Conservation (phyloP, 208 protist species). For the Phytomonas francai region DNA sequence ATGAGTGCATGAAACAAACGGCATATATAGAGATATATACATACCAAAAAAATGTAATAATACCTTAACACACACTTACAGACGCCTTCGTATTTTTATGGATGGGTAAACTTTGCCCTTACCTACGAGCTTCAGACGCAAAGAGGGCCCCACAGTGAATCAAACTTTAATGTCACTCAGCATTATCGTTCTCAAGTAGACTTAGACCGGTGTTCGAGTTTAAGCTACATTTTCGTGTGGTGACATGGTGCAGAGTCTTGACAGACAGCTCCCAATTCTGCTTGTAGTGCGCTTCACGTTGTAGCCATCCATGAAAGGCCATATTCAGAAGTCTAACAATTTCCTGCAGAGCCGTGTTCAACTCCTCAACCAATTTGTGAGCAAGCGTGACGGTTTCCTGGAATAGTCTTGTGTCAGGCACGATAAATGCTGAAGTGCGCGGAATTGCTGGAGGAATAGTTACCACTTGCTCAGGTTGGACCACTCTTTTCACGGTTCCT, state of each 20-base stretch:
- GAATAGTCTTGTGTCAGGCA: conserved; percentile 39
- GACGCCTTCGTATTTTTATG: neutral
- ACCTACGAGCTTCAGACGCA: neutral
- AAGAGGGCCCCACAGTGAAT: neutral
- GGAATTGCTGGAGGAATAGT: neutral
- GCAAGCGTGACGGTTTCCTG: conserved; percentile 53
- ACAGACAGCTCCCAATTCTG: conserved; percentile 57
- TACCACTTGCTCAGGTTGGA: neutral
- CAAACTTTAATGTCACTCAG: neutral
- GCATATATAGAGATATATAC: neutral
- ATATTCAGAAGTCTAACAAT: conserved; percentile 32
- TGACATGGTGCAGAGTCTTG: conserved; percentile 20
- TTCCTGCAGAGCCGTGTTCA: conserved; percentile 28
- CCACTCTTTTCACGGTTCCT: conserved; percentile 1
- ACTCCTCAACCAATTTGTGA: conserved; percentile 33
- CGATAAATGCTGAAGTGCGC: conserved; percentile 19
- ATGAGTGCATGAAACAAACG: neutral
- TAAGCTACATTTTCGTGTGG: neutral
- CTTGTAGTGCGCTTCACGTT: conserved; percentile 43
- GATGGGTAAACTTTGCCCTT: neutral
- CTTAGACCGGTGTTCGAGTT: neutral
- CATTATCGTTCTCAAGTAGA: neutral
- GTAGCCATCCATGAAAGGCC: conserved; percentile 41
- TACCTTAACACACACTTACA: neutral
- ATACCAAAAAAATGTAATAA: neutral